phyloP scores from a whole-genome alignment of 2,329 filamentous ascomycete species.

The Nigrospora osmanthi region DNA sequence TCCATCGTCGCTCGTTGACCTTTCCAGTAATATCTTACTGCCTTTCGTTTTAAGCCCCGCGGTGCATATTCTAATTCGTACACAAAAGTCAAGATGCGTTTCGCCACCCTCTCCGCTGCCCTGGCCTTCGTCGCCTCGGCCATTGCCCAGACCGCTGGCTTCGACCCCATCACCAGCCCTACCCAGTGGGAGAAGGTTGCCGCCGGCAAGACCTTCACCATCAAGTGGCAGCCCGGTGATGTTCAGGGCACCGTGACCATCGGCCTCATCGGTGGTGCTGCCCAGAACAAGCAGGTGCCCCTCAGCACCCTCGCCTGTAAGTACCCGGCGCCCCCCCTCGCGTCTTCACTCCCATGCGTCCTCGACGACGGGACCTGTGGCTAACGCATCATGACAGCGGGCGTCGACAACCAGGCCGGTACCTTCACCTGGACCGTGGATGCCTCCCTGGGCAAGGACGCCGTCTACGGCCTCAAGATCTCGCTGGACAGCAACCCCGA shows the following conservation, averaged over 20 bases:
- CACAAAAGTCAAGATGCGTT: slow-evolving; percentile 43
- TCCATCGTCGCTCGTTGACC: slow-evolving; percentile 2
- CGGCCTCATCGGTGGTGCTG: slow-evolving; percentile 44
- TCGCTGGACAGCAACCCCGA: slow-evolving; percentile 34
- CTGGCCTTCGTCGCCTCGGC: slow-evolving; percentile 43
- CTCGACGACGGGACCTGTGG: background rate
- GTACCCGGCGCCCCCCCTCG: slow-evolving; percentile 20
- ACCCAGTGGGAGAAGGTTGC: slow-evolving; percentile 30
- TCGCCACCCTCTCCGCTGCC: slow-evolving; percentile 37
- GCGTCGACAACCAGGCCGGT: slow-evolving; percentile 35
- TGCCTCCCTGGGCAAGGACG: slow-evolving; percentile 31
- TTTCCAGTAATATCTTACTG: background rate
- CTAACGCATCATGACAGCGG: slow-evolving; percentile 26
- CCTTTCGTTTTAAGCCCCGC: background rate
- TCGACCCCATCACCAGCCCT: slow-evolving; percentile 46
- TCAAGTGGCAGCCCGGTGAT: slow-evolving; percentile 40
- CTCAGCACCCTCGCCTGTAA: slow-evolving; percentile 39
- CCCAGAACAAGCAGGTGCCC: slow-evolving; percentile 31
- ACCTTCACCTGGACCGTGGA: slow-evolving; percentile 43
- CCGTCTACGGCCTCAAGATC: slow-evolving; percentile 52
- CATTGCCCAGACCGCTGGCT: slow-evolving; percentile 47
- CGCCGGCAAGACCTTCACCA: slow-evolving; percentile 39
- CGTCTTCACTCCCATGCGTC: too few relatives aligned
- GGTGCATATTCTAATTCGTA: slow-evolving; percentile 5
- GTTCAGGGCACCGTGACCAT: slow-evolving; percentile 41